phyloP scores from a whole-genome alignment of 1,284 basidiomycete species.

The Irpex sp. region DNA sequence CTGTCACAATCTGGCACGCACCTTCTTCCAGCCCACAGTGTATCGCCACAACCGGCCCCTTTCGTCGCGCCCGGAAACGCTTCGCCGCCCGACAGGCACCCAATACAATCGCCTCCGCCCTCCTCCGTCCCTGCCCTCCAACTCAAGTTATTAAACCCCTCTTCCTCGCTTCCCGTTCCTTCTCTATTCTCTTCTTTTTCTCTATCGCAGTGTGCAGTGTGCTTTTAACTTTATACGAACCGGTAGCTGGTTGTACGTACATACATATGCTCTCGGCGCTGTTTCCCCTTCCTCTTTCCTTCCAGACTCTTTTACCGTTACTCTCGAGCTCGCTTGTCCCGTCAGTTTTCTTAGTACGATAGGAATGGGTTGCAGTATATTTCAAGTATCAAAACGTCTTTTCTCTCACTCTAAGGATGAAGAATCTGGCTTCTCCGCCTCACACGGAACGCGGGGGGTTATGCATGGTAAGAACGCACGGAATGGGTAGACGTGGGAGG shows the following conservation, averaged over 20 bases:
- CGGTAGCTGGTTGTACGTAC: not conserved
- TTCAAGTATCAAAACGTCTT: not conserved
- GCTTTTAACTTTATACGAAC: constrained; percentile 1
- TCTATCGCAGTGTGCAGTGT: not conserved
- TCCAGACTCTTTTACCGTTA: not conserved
- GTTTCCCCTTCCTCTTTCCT: not conserved
- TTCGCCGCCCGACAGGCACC: not conserved
- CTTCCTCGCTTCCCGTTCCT: not conserved
- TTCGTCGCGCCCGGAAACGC: not conserved
- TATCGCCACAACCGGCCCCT: not conserved
- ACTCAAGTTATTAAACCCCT: not conserved
- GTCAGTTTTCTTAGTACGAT: not conserved
- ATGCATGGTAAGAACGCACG: no score
- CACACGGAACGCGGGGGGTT: no score
- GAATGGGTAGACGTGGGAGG: no score
- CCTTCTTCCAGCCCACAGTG: not conserved
- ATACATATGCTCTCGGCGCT: not conserved
- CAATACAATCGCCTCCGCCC: not conserved
- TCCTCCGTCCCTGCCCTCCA: not conserved
- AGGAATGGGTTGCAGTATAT: not conserved
- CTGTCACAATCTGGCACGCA: not conserved
- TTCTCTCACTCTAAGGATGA: not conserved
- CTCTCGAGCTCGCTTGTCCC: not conserved
- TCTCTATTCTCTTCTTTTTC: not conserved
- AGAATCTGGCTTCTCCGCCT: no score